Conservation (phyloP, 2,329 filamentous ascomycete species). For the Colletotrichum brevisporum region DNA sequence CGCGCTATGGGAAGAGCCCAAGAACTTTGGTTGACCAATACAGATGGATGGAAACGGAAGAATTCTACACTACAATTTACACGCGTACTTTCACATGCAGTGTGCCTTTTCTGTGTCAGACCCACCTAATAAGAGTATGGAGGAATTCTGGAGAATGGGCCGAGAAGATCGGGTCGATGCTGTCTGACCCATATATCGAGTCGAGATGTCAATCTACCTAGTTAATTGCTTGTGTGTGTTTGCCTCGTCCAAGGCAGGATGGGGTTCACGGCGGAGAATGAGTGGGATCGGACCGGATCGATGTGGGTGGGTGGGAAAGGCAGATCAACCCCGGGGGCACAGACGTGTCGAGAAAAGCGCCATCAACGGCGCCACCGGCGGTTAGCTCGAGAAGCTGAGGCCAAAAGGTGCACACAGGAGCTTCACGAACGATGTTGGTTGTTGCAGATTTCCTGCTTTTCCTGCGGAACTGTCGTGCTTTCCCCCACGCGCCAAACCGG, state of each 20-base stretch:
- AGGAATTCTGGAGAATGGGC: background rate
- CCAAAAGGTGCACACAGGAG: too few species aligned
- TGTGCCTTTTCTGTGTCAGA: background rate
- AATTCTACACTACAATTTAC: background rate
- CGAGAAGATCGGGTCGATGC: slow-evolving; percentile 1
- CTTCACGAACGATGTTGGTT: too few species aligned
- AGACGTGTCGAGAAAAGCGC: background rate
- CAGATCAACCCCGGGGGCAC: background rate
- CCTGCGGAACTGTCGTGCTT: background rate
- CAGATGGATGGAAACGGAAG: slow-evolving; percentile 6
- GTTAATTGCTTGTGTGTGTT: background rate
- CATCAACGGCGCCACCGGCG: background rate
- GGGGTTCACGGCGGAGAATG: background rate
- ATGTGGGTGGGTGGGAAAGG: background rate
- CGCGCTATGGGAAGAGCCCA: background rate
- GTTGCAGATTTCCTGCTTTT: slow-evolving; percentile 12
- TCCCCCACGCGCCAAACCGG: slow-evolving; percentile 21
- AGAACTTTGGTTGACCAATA: background rate
- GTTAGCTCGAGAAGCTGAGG: too few species aligned
- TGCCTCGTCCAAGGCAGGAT: background rate
- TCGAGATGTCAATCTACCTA: background rate
- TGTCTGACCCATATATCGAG: background rate
- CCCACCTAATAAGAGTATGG: slow-evolving; percentile 2
- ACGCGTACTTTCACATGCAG: background rate
- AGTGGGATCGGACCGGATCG: slow-evolving; percentile 1